Evolutionary conservation across 768 basidiomycete species (phyloP), one percentile per base, ranked within the genome.

Genomic region (Auricularia cornea): DNA sequence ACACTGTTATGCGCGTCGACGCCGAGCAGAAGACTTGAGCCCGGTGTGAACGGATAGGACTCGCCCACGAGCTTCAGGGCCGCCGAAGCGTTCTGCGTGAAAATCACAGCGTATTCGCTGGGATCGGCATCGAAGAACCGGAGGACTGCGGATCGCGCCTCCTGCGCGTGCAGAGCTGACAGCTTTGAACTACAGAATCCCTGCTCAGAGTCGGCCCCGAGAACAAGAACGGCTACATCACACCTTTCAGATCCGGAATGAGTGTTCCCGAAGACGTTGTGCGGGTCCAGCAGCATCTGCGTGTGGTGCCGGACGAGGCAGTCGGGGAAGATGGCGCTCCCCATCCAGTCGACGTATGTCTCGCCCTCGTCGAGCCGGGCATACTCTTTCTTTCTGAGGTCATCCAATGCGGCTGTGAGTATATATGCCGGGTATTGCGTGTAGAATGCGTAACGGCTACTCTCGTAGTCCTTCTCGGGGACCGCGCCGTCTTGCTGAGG

Each of bases 281-380:
- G 77, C 41, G 79, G 54, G 54, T 57, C 20, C 8, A 57, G 83
- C 33, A 93, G 80, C 70, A 92, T 90, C 60, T 84, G 82, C 41
- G 85, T 79, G 67, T 92, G 89, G 11, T 84, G 82, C 41, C 80
- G 81, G 63, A 92, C 82, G 35, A 93, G 83, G 68, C 84, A 87
- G 68, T 90, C 87, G 14, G 91, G 91, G 66, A 90, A 90, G 35
- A 92, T 77, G 0, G 88, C 83, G 30, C 88, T 90, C 32, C 91
- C 91, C 89, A 92, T 92, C 67, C 89, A 92, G 69, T 93, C 91
- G 64, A 91, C 86, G 64, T 92, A 92, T 10, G 86, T 87, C 76
- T 92, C 89, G 6, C 83, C 83, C 10, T 77, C 75, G 65, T 86
- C 83, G 51, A 89, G 77, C 60, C 88, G 76, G 3, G 77, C 64